Conservation (phyloP, 2,329 filamentous ascomycete species). For the Alternaria brassicae region DNA sequence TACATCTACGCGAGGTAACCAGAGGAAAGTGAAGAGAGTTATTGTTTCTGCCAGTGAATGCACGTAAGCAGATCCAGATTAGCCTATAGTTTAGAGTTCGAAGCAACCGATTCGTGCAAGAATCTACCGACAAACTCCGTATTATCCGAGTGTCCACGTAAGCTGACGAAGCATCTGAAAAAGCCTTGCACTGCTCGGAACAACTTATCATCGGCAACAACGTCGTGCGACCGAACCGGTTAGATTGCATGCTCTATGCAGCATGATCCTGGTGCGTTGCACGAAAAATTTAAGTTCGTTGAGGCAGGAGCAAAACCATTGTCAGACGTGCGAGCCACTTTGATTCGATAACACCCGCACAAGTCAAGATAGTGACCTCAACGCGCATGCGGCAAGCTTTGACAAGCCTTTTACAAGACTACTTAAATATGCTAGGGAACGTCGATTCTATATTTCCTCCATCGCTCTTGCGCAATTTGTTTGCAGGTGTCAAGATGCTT, state of each 20-base stretch:
- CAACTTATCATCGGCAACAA: not conserved
- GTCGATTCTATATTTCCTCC: not conserved
- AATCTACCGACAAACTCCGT: not conserved
- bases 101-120: not conserved
- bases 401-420: conserved; percentile 18
- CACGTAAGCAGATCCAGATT: not conserved
- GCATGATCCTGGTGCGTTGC: not conserved
- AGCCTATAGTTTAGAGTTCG: not conserved
- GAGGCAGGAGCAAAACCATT: conserved; percentile 23
- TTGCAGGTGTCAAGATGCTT: conserved; percentile 16
- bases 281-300: conserved; percentile 12
- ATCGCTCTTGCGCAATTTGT: not conserved
- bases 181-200: not conserved
- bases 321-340: not conserved
- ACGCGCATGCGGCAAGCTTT: conserved; percentile 20
- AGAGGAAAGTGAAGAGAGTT: not conserved
- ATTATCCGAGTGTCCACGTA: not conserved
- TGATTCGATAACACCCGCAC: conserved; percentile 7
- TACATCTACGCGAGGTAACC: not conserved
- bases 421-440: conserved; percentile 26
- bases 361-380: conserved; percentile 19
- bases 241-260: not conserved
- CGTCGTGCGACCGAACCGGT: not conserved
- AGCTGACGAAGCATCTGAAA: not conserved
- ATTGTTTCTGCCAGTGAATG: not conserved